These are phyloP conservation scores for Anthoceros angustus DNA, from an alignment of 225 moss, liverwort and hornwort genomes.

Conservation along the genomic window DNA sequence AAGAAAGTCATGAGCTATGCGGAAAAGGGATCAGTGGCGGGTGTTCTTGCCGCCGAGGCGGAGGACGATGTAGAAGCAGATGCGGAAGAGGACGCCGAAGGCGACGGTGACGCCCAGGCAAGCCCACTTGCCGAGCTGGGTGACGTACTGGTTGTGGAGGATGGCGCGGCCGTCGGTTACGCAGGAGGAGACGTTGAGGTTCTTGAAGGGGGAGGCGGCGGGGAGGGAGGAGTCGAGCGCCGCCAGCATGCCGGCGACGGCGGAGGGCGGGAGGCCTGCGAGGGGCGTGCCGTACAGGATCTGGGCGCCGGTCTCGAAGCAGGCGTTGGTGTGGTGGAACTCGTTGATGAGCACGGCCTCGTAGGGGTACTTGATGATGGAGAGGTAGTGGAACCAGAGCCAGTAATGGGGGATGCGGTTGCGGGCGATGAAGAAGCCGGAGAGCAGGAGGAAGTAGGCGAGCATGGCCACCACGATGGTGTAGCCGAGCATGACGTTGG, in stretches of 20 bases:
- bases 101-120: constrained; percentile 42
- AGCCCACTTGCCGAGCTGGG: constrained; percentile 43
- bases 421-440: constrained; percentile 57
- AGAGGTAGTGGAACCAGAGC: constrained; percentile 74
- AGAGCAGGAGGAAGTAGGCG: constrained; percentile 64
- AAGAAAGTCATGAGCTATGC: neutral
- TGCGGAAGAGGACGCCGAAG: constrained; percentile 46
- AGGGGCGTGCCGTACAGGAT: constrained; percentile 47
- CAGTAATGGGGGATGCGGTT: constrained; percentile 49
- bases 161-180: constrained; percentile 29
- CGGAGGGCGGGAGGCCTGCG: constrained; percentile 14
- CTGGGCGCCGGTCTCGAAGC: constrained; percentile 41
- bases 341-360: constrained; percentile 67
- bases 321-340: constrained; percentile 24
- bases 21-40: constrained; percentile 20
- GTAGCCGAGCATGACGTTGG: constrained; percentile 71
- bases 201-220: constrained; percentile 15
- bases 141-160: constrained; percentile 23
- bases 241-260: constrained; percentile 21
- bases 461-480: constrained; percentile 52
- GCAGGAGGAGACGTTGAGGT: constrained; percentile 33
- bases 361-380: constrained; percentile 65
- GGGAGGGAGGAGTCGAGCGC: constrained; percentile 20
- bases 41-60: constrained; percentile 35
- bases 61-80: constrained; percentile 39